phyloP scores from a whole-genome alignment of 768 basidiomycete species.

The Suillus tomentosus region DNA sequence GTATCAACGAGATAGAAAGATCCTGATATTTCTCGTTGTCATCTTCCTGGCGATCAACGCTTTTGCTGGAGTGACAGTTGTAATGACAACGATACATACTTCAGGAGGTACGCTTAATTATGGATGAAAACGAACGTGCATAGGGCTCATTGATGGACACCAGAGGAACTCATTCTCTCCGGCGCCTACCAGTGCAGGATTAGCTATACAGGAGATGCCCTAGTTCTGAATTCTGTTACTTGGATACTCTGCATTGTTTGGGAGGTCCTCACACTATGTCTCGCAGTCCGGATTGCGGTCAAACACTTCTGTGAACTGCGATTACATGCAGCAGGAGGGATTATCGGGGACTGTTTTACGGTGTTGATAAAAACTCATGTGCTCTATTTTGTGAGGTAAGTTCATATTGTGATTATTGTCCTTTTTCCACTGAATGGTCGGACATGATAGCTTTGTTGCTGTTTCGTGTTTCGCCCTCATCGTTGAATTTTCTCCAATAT shows the following conservation, averaged over 20 bases:
- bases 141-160: neutral
- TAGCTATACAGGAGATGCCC: neutral
- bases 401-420: neutral
- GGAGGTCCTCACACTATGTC: neutral
- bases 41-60: neutral
- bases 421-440: neutral
- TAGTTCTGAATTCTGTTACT: neutral
- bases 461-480: neutral
- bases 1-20: neutral
- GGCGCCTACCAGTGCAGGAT: neutral
- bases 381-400: neutral
- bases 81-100: neutral
- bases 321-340: neutral
- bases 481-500: too few relatives aligned
- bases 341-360: neutral
- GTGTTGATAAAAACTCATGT: neutral
- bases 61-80: neutral
- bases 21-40: neutral
- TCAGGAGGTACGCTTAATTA: neutral
- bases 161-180: neutral
- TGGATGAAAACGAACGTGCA: neutral
- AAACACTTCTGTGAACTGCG: neutral
- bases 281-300: neutral
- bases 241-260: neutral
- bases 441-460: neutral